phyloP scores from a whole-genome alignment of 176 grass and related monocot genomes.

The Oryza officinalis region DNA sequence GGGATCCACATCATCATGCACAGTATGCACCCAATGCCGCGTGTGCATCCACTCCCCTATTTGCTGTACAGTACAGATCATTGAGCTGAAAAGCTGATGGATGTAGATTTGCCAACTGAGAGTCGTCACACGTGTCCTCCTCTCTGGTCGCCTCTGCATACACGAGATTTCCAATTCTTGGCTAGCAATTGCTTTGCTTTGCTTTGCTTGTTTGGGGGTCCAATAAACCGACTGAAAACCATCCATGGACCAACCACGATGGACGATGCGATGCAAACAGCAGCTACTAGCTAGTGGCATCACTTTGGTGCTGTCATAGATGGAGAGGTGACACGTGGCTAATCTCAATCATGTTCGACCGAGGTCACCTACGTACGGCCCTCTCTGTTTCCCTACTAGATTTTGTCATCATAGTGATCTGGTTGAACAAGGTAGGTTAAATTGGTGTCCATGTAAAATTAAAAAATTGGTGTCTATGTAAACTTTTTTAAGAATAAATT shows the following conservation, averaged over 20 bases:
- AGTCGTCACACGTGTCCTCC: not conserved
- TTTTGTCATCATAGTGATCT: no score
- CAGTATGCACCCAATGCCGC: not conserved
- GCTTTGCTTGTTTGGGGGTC: no score
- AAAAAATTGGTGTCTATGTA: no score
- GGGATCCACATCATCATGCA: not conserved
- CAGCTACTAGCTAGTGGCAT: not conserved
- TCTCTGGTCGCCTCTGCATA: not conserved
- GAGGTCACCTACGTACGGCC: no score
- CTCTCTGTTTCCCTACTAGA: no score
- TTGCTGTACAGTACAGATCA: not conserved
- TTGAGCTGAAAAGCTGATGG: not conserved
- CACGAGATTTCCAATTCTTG: not conserved
- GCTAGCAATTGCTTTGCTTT: not conserved
- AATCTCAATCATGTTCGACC: not conserved
- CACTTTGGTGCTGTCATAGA: not conserved
- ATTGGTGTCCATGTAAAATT: no score
- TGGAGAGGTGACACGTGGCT: not conserved
- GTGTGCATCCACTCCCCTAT: not conserved
- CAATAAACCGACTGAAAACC: no score
- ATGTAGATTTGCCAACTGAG: not conserved
- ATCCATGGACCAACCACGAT: not conserved
- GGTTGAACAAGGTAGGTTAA: no score
- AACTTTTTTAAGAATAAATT: no score
- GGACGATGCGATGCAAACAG: not conserved